Conservation (phyloP, 805 yeast species). For the Suhomyces xylopsoci region DNA sequence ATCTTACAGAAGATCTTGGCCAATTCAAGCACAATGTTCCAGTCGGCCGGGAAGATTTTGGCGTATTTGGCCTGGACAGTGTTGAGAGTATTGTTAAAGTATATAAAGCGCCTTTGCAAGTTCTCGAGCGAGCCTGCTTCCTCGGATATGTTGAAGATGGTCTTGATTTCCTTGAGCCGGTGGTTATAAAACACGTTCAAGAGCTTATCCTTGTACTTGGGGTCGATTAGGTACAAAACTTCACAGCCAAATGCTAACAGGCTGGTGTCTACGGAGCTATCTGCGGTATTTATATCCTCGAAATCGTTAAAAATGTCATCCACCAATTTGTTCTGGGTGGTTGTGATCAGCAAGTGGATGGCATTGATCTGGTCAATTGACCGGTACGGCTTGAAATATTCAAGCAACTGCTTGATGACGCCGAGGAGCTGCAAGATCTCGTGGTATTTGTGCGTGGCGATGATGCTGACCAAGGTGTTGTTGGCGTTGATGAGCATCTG, state of each 20-base stretch:
- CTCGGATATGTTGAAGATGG: conserved; percentile 73
- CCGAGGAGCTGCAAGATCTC: conserved; percentile 61
- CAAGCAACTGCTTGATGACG: conserved; percentile 70
- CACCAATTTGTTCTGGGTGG: conserved; percentile 57
- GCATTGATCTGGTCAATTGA: conserved; percentile 77
- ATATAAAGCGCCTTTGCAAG: conserved; percentile 74
- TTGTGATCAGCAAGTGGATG: conserved; percentile 56
- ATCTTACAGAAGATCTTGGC: conserved; percentile 60
- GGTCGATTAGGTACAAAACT: conserved; percentile 64
- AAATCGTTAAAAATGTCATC: conserved; percentile 75
- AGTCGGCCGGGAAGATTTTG: conserved; percentile 59
- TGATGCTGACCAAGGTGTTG: conserved; percentile 51
- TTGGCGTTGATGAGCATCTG: conserved; percentile 82
- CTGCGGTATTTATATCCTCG: conserved; percentile 32
- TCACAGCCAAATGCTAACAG: conserved; percentile 60
- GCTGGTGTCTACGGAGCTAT: conserved; percentile 13
- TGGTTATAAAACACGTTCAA: conserved; percentile 69
- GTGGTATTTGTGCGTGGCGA: conserved; percentile 45
- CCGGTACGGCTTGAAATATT: conserved; percentile 74
- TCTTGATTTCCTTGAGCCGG: conserved; percentile 67
- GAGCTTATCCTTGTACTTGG: conserved; percentile 54
- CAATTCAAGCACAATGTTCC: conserved; percentile 68
- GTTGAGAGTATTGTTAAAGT: conserved; percentile 61
- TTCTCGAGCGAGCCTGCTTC: conserved; percentile 96
- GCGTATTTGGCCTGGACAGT: conserved; percentile 52